phyloP scores from a whole-genome alignment of 2,329 filamentous ascomycete genomes.

The Camillea tinctor region DNA sequence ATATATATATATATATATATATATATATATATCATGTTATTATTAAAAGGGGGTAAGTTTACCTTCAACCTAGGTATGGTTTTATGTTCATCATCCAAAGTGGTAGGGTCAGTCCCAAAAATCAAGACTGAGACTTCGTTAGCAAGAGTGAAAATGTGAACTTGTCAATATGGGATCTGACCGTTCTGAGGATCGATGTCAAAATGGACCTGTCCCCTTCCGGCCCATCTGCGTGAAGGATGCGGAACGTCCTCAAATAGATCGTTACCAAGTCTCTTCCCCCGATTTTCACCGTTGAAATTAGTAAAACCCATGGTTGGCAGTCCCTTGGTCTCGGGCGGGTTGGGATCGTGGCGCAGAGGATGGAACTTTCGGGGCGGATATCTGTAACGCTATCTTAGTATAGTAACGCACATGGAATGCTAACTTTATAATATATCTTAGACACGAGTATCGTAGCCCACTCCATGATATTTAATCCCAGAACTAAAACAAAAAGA shows the following conservation, averaged over 20 bases:
- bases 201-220: slow-evolving; percentile 21
- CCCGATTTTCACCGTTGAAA: not conserved
- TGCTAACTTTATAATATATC: not conserved
- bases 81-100: slow-evolving; percentile 18
- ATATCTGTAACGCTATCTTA: slow-evolving; percentile 17
- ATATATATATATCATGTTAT: not conserved
- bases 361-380: slow-evolving; percentile 24
- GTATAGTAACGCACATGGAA: not conserved
- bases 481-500: not conserved
- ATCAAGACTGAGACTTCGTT: slow-evolving; percentile 17
- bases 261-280: slow-evolving; percentile 14
- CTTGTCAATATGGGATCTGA: slow-evolving; percentile 2
- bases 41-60: not conserved
- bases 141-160: not conserved
- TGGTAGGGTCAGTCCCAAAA: slow-evolving; percentile 5
- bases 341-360: slow-evolving; percentile 2
- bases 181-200: slow-evolving; percentile 25
- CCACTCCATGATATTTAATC: no score
- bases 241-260: slow-evolving; percentile 20
- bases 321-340: not conserved
- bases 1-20: no score
- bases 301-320: not conserved
- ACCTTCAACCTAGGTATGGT: slow-evolving; percentile 23
- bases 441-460: no score
- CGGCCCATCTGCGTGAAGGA: slow-evolving; percentile 11